A percentile compares a stretch with the other conserved stretches of the same genome.
Evolutionary conservation across 768 basidiomycete species (phyloP).

Genomic region (Heimioporus sp.): DNA sequence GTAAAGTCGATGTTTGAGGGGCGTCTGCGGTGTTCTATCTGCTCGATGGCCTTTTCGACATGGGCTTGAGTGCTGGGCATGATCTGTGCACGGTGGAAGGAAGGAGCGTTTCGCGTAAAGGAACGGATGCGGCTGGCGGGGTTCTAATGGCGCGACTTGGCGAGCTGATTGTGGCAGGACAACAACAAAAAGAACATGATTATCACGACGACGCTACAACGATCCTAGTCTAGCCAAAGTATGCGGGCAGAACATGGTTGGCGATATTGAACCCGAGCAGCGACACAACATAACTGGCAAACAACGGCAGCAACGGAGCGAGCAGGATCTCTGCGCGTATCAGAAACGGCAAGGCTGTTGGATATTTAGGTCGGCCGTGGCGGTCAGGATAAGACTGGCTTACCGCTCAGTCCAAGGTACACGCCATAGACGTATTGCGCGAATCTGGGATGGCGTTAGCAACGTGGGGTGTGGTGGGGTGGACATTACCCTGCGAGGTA

Average conservation of each 20-base stretch:
- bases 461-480: not conserved
- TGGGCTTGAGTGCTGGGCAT: constrained; percentile 36
- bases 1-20: constrained; percentile 83
- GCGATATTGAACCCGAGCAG: constrained; percentile 91
- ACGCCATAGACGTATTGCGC: constrained; percentile 91
- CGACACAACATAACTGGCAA: constrained; percentile 82
- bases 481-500: constrained; percentile 67
- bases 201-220: constrained; percentile 11
- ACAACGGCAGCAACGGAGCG: constrained; percentile 85
- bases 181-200: constrained; percentile 1
- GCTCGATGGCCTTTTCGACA: constrained; percentile 34
- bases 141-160: constrained; percentile 22
- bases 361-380: constrained; percentile 8
- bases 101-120: constrained; percentile 17
- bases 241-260: constrained; percentile 71
- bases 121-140: constrained; percentile 19
- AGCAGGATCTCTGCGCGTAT: constrained; percentile 86
- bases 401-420: constrained; percentile 83
- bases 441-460: constrained; percentile 46
- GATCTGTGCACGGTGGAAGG: constrained; percentile 11
- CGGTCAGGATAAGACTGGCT: constrained; percentile 19
- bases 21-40: constrained; percentile 41
- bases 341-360: constrained; percentile 87
- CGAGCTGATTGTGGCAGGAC: constrained; percentile 2
- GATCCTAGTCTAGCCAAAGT: constrained; percentile 54